Conservation (phyloP, 1,284 basidiomycete genomes). For the Heterobasidion annosum region DNA sequence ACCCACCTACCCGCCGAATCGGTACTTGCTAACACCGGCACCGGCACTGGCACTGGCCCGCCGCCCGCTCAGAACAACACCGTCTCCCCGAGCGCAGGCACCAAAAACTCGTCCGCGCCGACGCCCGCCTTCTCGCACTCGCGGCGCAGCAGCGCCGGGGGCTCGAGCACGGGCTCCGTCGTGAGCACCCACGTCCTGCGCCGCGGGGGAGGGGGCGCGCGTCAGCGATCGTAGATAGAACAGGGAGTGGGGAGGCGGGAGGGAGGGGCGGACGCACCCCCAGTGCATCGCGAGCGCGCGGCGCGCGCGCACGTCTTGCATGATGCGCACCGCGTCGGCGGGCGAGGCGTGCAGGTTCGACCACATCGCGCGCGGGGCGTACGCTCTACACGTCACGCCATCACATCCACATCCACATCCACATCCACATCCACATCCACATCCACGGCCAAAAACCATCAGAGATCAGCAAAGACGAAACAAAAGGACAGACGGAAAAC, state of each 20-base stretch:
- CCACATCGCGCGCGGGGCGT: constrained; percentile 48
- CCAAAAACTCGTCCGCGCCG: constrained; percentile 37
- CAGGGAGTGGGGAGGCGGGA: background rate
- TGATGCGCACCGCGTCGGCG: constrained; percentile 55
- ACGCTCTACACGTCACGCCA: constrained; percentile 35
- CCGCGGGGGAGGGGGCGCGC: background rate
- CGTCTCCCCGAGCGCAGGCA: constrained; percentile 52
- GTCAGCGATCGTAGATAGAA: background rate
- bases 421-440: too few species aligned
- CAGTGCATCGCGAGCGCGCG: constrained; percentile 65
- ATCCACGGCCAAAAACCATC: too few species aligned
- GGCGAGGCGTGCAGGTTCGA: constrained; percentile 53
- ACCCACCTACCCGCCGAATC: too few species aligned
- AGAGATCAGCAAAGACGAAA: background rate
- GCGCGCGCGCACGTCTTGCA: constrained; percentile 49
- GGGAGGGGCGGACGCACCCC: constrained; percentile 29
- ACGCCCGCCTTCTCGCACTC: constrained; percentile 43
- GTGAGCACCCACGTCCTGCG: constrained; percentile 42
- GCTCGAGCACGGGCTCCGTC: constrained; percentile 48
- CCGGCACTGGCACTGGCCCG: background rate
- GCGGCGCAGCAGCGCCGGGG: constrained; percentile 39
- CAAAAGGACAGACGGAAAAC: background rate
- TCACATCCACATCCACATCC: too few species aligned
- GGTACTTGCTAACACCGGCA: too few species aligned
- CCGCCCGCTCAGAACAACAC: constrained; percentile 14